Evolutionary conservation across 2,329 filamentous ascomycete genomes (phyloP).

Genomic region (Biscogniauxia marginata): DNA sequence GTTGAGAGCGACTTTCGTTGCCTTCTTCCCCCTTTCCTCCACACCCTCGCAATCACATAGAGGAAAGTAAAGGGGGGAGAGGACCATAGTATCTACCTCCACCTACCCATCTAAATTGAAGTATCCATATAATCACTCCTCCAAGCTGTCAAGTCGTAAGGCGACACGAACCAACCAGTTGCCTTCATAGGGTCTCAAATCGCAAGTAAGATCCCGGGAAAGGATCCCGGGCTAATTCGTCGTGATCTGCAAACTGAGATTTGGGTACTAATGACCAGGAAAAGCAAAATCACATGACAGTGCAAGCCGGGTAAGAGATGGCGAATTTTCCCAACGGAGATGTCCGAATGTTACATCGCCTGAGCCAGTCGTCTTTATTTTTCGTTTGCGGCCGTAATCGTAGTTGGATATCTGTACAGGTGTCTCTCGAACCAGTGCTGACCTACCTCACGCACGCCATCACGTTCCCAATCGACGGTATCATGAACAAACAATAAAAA

Average conservation of each 20-base stretch:
- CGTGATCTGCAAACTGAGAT: neutral
- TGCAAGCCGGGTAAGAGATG: neutral
- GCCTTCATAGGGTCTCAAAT: too few species aligned
- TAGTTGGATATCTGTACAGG: slow-evolving; percentile 13
- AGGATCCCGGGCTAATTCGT: too few species aligned
- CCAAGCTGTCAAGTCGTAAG: too few species aligned
- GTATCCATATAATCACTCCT: too few species aligned
- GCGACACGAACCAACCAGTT: too few species aligned
- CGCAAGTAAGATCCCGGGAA: too few species aligned
- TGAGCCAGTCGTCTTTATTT: neutral
- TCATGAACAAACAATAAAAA: slow-evolving; percentile 9
- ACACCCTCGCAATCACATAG: too few species aligned
- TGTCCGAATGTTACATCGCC: neutral
- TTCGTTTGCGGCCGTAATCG: slow-evolving; percentile 5
- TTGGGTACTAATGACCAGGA: neutral
- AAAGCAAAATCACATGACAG: neutral
- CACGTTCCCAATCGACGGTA: slow-evolving; percentile 1
- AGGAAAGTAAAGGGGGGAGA: too few species aligned
- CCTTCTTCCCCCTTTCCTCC: too few species aligned
- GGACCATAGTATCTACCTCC: too few species aligned
- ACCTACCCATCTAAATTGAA: too few species aligned
- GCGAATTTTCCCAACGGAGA: neutral
- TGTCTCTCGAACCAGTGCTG: slow-evolving; percentile 3
- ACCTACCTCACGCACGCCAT: slow-evolving; percentile 1
- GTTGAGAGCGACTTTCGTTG: too few species aligned